Evolutionary conservation across 805 yeast species (phyloP), one percentile per base, ranked within the genome.

Genomic region (Kodamaea restingae): DNA sequence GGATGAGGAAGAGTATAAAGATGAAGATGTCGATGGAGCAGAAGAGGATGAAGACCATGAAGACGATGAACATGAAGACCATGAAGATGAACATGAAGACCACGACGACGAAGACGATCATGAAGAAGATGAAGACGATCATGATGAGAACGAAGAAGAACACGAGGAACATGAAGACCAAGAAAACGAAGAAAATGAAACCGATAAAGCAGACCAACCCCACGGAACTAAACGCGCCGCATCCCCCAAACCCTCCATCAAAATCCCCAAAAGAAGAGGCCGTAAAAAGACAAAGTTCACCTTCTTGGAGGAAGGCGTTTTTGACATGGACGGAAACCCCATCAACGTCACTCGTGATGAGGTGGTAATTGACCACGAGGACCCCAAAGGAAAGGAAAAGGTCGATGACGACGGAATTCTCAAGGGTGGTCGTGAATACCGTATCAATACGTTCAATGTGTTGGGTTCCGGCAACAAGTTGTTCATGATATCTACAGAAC

Each of bases 401-500:
- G 76, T 91, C 27, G 80, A 78, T 48, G 68, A 57, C 29, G 55
- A 72, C 43, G 98, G 98, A 20, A 70, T 72, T 34, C 66, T 91
- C 43, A 56, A 61, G 32, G 95, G 84, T 3, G 90, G 79, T 12
- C 75, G 97, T 47, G 76, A 78, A 52, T 91, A 76, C 65, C 71
- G 90, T 43, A 79, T 82, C 40, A 75, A 81, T 44, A 75, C 84
- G 0, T 85, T 85, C 60, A 80, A 80, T 4, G 68, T 84, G 7
- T 55, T 67, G 30, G 81, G 78, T 4, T 70, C 78, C 40, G 96
- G 95, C 7, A 76, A 79, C 15, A 72, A 81, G 47, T 70, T 81
- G 42, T 93, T 78, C 60, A 90, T 91, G 95, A 76, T 93, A 35
- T 82, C 95, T 2, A 90, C 98, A 0, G 98, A 93, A 56, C 96